phyloP scores from a whole-genome alignment of 2,329 filamentous ascomycete genomes.

The Fusarium duplospermum region DNA sequence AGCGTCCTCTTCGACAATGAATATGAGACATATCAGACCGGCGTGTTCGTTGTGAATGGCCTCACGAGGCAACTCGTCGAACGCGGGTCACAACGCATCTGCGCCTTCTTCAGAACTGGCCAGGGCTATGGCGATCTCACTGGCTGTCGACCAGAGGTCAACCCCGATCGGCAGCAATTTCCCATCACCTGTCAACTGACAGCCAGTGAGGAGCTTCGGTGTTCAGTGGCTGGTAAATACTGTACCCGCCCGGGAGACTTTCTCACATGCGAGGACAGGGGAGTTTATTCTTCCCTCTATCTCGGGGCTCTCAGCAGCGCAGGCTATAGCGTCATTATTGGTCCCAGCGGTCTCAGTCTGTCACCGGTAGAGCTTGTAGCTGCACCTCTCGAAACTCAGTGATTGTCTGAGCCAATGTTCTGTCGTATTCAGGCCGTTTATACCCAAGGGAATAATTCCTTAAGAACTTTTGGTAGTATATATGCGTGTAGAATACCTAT shows the following conservation, averaged over 20 bases:
- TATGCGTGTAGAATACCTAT: too few relatives aligned
- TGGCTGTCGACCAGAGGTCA: background rate
- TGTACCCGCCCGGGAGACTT: background rate
- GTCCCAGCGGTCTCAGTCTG: background rate
- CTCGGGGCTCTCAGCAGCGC: background rate
- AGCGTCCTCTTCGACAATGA: background rate
- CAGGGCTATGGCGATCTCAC: background rate
- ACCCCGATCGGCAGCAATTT: background rate
- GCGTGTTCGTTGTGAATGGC: background rate
- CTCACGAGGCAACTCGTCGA: background rate
- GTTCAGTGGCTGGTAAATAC: background rate
- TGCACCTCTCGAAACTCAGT: background rate
- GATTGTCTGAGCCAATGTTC: too few relatives aligned
- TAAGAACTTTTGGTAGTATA: too few relatives aligned
- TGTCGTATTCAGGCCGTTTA: too few relatives aligned
- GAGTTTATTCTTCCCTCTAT: background rate
- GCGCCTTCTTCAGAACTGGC: background rate
- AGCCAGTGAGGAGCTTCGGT: background rate
- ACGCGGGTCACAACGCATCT: background rate
- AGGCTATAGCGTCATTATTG: background rate
- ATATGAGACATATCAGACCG: background rate
- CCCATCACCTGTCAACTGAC: background rate
- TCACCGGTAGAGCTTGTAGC: background rate
- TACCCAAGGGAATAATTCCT: too few relatives aligned
- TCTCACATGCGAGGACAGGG: background rate